Conservation (phyloP, 495 filamentous ascomycete species). For the Trichoderma gamsii region DNA sequence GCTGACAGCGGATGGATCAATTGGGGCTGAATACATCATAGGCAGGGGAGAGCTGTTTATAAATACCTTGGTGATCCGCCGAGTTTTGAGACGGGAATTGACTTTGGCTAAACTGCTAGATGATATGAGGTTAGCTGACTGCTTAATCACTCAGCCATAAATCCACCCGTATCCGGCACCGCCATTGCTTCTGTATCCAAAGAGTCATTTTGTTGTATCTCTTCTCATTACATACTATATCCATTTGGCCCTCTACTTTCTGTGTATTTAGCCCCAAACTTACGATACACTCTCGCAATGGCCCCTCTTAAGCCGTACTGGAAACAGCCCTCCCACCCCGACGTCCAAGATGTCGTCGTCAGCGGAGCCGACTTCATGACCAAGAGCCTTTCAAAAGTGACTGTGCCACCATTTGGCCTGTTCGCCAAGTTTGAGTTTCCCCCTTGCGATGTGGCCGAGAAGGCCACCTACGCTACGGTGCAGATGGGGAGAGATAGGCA, state of each 20-base stretch:
- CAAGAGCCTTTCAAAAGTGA: constrained; percentile 54
- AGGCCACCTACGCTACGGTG: constrained; percentile 63
- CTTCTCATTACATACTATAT: not conserved
- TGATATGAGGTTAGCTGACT: not conserved
- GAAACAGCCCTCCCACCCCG: constrained; percentile 47
- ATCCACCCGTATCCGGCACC: not conserved
- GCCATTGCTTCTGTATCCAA: not conserved
- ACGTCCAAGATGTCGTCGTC: constrained; percentile 46
- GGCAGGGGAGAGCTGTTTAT: not conserved
- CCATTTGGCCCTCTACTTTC: not conserved
- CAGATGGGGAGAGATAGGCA: constrained; percentile 57
- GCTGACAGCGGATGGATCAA: not conserved
- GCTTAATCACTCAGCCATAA: not conserved
- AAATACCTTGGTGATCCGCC: not conserved
- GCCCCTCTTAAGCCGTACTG: constrained; percentile 46
- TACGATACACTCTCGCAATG: constrained; percentile 24
- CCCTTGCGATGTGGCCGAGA: constrained; percentile 46
- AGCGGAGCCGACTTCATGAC: constrained; percentile 49
- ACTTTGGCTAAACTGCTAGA: not conserved
- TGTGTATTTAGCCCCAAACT: not conserved
- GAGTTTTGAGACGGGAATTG: not conserved
- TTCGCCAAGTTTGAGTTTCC: constrained; percentile 50
- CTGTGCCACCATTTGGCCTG: constrained; percentile 54
- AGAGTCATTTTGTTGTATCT: no score
- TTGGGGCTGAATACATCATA: not conserved